A percentile compares a stretch with the other conserved stretches of the same genome.
Conservation (phyloP, 2,329 filamentous ascomycete species). For the Aspergillus aculeatus region DNA sequence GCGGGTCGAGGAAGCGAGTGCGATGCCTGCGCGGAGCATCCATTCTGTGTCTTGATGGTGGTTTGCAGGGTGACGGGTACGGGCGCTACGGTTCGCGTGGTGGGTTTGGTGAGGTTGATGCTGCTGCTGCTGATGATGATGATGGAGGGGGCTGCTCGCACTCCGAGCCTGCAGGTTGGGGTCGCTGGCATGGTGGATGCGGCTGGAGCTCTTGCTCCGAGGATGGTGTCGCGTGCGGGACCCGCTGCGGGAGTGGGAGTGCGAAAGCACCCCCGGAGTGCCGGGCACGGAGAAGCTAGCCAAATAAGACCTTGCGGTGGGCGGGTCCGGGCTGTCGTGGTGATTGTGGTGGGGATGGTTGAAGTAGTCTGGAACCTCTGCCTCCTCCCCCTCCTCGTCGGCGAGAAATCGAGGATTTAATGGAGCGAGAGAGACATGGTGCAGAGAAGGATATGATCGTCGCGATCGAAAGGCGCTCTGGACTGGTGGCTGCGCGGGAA, state of each 20-base stretch:
- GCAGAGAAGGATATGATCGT: slow-evolving; percentile 60
- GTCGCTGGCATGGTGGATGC: slow-evolving; percentile 34
- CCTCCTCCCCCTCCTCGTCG: slow-evolving; percentile 28
- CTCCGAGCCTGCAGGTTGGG: slow-evolving; percentile 34
- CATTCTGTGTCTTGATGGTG: slow-evolving; percentile 51
- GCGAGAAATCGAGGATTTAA: slow-evolving; percentile 56
- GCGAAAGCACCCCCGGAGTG: slow-evolving; percentile 44
- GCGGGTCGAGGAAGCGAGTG: slow-evolving; percentile 56
- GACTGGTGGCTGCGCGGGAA: slow-evolving; percentile 17
- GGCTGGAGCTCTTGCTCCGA: slow-evolving; percentile 38
- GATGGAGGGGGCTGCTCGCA: slow-evolving; percentile 25
- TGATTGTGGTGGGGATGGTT: slow-evolving; percentile 13
- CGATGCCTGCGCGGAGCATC: slow-evolving; percentile 59
- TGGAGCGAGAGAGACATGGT: slow-evolving; percentile 61
- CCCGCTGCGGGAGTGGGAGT: slow-evolving; percentile 42
- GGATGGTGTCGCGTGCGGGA: slow-evolving; percentile 36
- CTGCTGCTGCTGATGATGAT: slow-evolving; percentile 24
- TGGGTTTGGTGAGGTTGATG: neutral
- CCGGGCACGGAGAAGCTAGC: slow-evolving; percentile 43
- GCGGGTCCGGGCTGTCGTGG: slow-evolving; percentile 26
- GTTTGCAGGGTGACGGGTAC: slow-evolving; percentile 10
- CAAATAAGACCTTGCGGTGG: slow-evolving; percentile 37
- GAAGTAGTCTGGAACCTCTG: slow-evolving; percentile 29
- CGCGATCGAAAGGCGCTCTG: slow-evolving; percentile 40
- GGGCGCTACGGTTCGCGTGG: slow-evolving; percentile 5